Evolutionary conservation across 345 rosid genomes (phyloP).

Genomic region (Capsella bursapastoris): DNA sequence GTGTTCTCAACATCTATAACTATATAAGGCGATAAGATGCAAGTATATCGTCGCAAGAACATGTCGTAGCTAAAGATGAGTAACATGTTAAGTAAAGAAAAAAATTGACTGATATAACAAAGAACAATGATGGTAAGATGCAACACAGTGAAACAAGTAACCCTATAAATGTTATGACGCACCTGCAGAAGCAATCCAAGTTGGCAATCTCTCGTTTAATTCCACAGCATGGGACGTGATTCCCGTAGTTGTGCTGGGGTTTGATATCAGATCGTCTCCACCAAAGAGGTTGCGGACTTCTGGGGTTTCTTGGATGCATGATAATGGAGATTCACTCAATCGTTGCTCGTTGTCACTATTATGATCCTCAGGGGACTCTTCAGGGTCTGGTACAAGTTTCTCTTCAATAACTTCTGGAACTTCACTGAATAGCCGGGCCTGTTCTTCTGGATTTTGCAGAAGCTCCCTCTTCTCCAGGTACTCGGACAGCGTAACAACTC

Average conservation of each 20-base stretch:
- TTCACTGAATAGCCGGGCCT: conserved; percentile 60
- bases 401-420: conserved; percentile 74
- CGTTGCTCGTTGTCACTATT: conserved; percentile 30
- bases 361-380: conserved; percentile 37
- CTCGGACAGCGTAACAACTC: conserved; percentile 61
- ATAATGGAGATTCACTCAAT: conserved; percentile 37
- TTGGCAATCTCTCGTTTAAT: conserved; percentile 37
- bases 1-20: not conserved
- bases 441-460: conserved; percentile 72
- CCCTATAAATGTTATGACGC: conserved; percentile 23
- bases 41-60: not conserved
- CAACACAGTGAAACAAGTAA: conserved; percentile 22
- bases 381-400: conserved; percentile 50
- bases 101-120: conserved; percentile 5
- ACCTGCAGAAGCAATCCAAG: conserved; percentile 49
- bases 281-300: conserved; percentile 33
- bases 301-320: conserved; percentile 41
- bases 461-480: conserved; percentile 74
- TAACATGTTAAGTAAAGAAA: not conserved
- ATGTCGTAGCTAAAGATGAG: not conserved
- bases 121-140: conserved; percentile 6
- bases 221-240: conserved; percentile 40
- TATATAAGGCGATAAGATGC: not conserved
- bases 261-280: conserved; percentile 41
- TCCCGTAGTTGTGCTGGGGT: conserved; percentile 40